phyloP scores from a whole-genome alignment of 1,284 basidiomycete species.

The Malassezia globosa region DNA sequence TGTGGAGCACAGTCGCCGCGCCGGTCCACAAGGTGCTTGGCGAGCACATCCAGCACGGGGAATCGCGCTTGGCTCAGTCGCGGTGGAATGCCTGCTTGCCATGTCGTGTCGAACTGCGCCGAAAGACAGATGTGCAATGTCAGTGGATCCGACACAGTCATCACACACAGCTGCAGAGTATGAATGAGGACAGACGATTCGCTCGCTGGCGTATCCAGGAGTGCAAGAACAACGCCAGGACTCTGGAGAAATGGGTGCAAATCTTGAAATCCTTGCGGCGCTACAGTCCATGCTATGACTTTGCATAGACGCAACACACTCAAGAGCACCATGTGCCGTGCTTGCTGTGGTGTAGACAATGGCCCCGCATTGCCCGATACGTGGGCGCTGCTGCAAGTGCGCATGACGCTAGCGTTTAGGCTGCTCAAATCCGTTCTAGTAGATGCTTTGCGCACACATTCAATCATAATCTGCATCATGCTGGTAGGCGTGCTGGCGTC shows the following conservation, averaged over 20 bases:
- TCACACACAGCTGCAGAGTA: constrained; percentile 1
- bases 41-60: constrained; percentile 27
- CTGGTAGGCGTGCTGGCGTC: no score
- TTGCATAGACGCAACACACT: not conserved
- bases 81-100: constrained; percentile 3
- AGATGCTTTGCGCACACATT: no score
- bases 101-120: constrained; percentile 6
- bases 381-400: no score
- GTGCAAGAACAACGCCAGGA: constrained; percentile 6
- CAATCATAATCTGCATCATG: no score
- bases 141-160: not conserved
- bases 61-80: constrained; percentile 18
- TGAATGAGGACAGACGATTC: not conserved
- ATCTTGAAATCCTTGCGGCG: constrained; percentile 1
- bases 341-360: no score
- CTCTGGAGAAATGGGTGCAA: constrained; percentile 10
- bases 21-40: constrained; percentile 33
- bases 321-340: not conserved
- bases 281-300: constrained; percentile 11
- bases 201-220: constrained; percentile 1
- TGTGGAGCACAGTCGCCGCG: constrained; percentile 18
- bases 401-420: no score
- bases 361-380: no score
- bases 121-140: constrained; percentile 11
- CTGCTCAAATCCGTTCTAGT: no score